These are phyloP conservation scores for Avena sativa DNA, from an alignment of 176 grass and related monocot species.

Conservation along the genomic window DNA sequence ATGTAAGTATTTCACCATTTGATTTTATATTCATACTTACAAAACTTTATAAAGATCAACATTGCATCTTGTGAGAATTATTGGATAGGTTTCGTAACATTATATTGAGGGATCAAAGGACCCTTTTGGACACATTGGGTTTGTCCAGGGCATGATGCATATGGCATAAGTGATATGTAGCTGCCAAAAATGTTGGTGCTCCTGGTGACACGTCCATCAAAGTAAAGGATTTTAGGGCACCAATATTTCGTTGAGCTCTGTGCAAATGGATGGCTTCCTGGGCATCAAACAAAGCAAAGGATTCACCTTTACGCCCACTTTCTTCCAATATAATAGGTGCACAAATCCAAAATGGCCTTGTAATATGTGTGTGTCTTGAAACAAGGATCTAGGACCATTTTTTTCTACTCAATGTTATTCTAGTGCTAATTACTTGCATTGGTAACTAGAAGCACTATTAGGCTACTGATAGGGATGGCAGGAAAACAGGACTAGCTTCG, in stretches of 20 bases:
- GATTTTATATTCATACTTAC: not conserved
- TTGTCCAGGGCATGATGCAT: constrained; percentile 14
- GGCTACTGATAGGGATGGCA: constrained; percentile 34
- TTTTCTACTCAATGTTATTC: constrained; percentile 32
- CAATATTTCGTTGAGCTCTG: constrained; percentile 57
- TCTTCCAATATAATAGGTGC: constrained; percentile 49
- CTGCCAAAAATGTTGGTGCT: constrained; percentile 54
- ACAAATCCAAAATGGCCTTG: constrained; percentile 56
- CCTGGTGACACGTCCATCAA: constrained; percentile 56
- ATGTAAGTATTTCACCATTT: not conserved
- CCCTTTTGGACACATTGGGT: constrained; percentile 25
- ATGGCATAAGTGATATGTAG: constrained; percentile 21
- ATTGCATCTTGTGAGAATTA: not conserved
- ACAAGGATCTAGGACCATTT: constrained; percentile 54
- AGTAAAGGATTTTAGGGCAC: constrained; percentile 51
- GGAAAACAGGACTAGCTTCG: constrained; percentile 43
- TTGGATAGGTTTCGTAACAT: not conserved
- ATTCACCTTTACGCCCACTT: constrained; percentile 40
- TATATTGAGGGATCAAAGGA: not conserved
- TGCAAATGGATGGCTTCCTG: constrained; percentile 55
- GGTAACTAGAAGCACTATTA: constrained; percentile 32
- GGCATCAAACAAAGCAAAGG: constrained; percentile 56
- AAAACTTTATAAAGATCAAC: not conserved
- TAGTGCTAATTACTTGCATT: constrained; percentile 27
- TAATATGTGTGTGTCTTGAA: constrained; percentile 63